Evolutionary conservation across 495 filamentous ascomycete species (phyloP).

Genomic region (Xylaria sp.): DNA sequence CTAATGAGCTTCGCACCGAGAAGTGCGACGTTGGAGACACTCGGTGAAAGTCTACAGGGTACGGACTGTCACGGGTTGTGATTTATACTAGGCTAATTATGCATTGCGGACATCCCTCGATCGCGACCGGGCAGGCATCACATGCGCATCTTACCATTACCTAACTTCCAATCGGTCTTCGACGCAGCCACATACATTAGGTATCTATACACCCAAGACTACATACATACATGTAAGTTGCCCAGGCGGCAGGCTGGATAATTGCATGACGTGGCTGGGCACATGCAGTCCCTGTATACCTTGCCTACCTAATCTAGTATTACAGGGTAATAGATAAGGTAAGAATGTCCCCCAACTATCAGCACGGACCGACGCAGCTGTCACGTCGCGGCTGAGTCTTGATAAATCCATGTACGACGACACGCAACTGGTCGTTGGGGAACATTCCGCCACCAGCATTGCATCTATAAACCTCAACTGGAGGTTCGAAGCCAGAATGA

Average conservation of each 20-base stretch:
- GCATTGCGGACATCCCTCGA: background rate
- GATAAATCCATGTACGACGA: background rate
- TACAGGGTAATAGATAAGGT: too few relatives aligned
- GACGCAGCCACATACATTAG: background rate
- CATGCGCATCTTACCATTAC: background rate
- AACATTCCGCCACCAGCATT: background rate
- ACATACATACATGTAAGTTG: too few relatives aligned
- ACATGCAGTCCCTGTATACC: too few relatives aligned
- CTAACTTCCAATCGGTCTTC: slow-evolving; percentile 1
- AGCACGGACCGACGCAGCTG: background rate
- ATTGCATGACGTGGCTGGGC: background rate
- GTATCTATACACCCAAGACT: too few relatives aligned
- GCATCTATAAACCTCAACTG: background rate
- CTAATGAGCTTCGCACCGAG: background rate
- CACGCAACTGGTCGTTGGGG: background rate
- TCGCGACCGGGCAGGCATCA: background rate
- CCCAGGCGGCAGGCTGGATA: background rate
- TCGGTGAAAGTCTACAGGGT: background rate
- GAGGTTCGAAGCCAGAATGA: background rate
- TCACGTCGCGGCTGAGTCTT: background rate
- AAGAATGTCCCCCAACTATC: background rate
- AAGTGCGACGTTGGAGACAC: slow-evolving; percentile 2
- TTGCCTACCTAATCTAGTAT: too few relatives aligned
- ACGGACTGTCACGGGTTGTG: background rate
- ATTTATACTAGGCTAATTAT: background rate